Percentiles rank a stretch among this genome's conserved stretches.
These are phyloP conservation scores for Trifolium dubium DNA, from an alignment of 306 rosid species.

Conservation along the genomic window DNA sequence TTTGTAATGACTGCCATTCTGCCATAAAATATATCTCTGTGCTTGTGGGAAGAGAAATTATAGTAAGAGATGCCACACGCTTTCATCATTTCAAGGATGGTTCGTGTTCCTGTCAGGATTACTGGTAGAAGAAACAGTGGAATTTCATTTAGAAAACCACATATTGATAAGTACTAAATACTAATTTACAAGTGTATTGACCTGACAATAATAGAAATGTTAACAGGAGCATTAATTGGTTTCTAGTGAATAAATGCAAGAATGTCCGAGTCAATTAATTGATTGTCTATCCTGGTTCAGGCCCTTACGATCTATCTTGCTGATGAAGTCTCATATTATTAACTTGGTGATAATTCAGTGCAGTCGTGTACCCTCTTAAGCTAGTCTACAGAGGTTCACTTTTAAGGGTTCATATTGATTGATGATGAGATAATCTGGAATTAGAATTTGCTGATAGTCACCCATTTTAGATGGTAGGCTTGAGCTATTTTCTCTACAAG, in stretches of 20 bases:
- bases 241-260: slow-evolving; percentile 18
- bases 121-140: slow-evolving; percentile 61
- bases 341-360: slow-evolving; percentile 10
- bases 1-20: slow-evolving; percentile 80
- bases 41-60: slow-evolving; percentile 82
- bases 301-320: slow-evolving; percentile 1
- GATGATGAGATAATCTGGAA: slow-evolving; percentile 1
- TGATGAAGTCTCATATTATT: slow-evolving; percentile 11
- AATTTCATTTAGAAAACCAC: slow-evolving; percentile 24
- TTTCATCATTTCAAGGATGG: slow-evolving; percentile 90
- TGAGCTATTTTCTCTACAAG: slow-evolving; percentile 17
- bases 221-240: slow-evolving; percentile 10
- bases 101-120: slow-evolving; percentile 80
- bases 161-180: not conserved
- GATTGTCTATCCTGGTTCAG: not conserved
- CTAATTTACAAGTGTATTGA: not conserved
- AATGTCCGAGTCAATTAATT: not conserved
- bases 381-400: slow-evolving; percentile 22
- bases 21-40: slow-evolving; percentile 86
- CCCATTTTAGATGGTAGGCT: slow-evolving; percentile 18
- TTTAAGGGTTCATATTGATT: slow-evolving; percentile 7
- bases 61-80: slow-evolving; percentile 77
- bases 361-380: not conserved
- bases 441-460: not conserved
- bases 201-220: not conserved